These are phyloP conservation scores for Wickerhamiella cacticola DNA, from an alignment of 805 yeast genomes.

Conservation along the genomic window DNA sequence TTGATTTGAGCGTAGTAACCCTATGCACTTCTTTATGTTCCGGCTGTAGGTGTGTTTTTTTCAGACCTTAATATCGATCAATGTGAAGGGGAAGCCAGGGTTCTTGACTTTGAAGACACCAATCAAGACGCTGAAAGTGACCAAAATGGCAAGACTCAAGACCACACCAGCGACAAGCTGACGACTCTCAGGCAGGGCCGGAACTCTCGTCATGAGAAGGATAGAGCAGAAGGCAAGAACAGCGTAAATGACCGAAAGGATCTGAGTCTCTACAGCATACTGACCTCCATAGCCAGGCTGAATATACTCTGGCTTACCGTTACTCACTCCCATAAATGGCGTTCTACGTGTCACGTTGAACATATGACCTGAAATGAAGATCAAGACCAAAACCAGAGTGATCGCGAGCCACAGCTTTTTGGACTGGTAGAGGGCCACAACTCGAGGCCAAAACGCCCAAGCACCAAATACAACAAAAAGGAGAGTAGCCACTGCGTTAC, in stretches of 20 bases:
- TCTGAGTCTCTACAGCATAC: conserved; percentile 80
- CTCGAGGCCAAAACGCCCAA: conserved; percentile 23
- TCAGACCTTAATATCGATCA: conserved; percentile 30
- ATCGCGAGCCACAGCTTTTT: conserved; percentile 62
- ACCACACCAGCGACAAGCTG: conserved; percentile 40
- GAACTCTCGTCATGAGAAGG: conserved; percentile 45
- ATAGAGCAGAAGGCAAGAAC: conserved; percentile 49
- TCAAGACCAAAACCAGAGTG: conserved; percentile 48
- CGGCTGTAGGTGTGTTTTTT: background rate
- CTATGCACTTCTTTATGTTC: too few relatives aligned
- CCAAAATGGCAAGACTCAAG: conserved; percentile 37
- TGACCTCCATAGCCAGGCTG: conserved; percentile 63
- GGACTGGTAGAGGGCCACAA: conserved; percentile 35
- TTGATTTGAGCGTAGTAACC: too few relatives aligned
- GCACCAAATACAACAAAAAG: conserved; percentile 13
- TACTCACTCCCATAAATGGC: conserved; percentile 36
- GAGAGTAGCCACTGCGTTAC: conserved; percentile 16
- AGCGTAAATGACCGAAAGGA: conserved; percentile 51
- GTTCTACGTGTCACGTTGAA: conserved; percentile 72
- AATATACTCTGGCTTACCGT: conserved; percentile 40
- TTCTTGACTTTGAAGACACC: conserved; percentile 59
- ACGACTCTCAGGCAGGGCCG: conserved; percentile 36
- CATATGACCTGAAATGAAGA: conserved; percentile 87
- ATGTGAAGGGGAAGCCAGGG: conserved; percentile 61
- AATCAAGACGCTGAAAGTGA: conserved; percentile 52